Evolutionary conservation across 2,329 filamentous ascomycete genomes (phyloP).

Genomic region (Aspergillus viridinutans): DNA sequence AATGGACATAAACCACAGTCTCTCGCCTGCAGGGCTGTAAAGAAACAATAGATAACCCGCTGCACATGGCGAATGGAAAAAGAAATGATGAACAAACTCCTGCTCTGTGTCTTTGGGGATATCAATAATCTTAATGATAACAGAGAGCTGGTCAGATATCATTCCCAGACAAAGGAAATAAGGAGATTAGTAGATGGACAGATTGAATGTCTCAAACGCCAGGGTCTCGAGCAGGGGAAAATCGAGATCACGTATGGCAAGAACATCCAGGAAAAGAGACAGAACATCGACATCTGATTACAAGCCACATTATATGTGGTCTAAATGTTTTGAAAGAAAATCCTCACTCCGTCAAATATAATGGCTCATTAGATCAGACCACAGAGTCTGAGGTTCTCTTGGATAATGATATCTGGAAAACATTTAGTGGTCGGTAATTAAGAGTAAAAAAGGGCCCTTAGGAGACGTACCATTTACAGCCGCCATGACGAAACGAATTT

Average conservation of each 20-base stretch:
- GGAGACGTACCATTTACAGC: constrained; percentile 85
- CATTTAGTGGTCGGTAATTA: constrained; percentile 12
- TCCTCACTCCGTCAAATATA: constrained; percentile 21
- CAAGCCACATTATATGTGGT: constrained; percentile 31
- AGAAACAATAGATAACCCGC: constrained; percentile 9
- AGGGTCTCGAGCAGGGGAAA: constrained; percentile 28
- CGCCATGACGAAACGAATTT: constrained; percentile 99
- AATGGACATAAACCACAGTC: constrained; percentile 5
- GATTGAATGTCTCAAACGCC: constrained; percentile 30
- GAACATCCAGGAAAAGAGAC: constrained; percentile 13
- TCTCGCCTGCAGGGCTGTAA: background rate
- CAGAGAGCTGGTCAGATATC: constrained; percentile 26
- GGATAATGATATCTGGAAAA: constrained; percentile 91
- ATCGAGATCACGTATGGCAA: constrained; percentile 23
- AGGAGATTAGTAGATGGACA: constrained; percentile 25
- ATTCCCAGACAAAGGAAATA: constrained; percentile 23
- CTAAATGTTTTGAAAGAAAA: constrained; percentile 25
- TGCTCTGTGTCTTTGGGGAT: constrained; percentile 21
- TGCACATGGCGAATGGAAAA: constrained; percentile 17
- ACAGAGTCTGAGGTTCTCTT: constrained; percentile 96
- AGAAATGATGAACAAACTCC: constrained; percentile 15
- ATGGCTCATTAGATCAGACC: constrained; percentile 75
- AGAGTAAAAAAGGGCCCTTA: background rate
- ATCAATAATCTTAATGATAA: constrained; percentile 23
- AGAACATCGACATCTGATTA: constrained; percentile 23